A percentile compares a stretch with the other conserved stretches of the same genome.
These are phyloP conservation scores for Schizosaccharomyces octosporus DNA, from an alignment of 805 yeast genomes.

Conservation along the genomic window DNA sequence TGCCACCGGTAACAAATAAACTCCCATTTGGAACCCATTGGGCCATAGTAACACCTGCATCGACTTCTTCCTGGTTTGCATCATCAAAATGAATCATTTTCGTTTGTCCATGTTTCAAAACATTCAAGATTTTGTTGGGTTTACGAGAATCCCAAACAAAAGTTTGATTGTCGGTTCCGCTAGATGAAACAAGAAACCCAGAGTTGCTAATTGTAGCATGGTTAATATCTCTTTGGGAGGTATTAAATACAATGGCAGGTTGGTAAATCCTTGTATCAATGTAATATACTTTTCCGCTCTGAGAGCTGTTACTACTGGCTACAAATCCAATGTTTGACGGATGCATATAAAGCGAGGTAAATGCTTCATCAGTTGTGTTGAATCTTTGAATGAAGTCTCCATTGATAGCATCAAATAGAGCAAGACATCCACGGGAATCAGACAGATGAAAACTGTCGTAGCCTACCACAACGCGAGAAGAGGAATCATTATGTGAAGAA, in stretches of 20 bases:
- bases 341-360: neutral
- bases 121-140: neutral
- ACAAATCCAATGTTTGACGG: neutral
- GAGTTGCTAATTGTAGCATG: neutral
- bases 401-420: neutral
- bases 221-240: neutral
- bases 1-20: neutral
- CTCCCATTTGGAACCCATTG: neutral
- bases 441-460: neutral
- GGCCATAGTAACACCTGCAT: constrained; percentile 1
- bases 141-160: constrained; percentile 1
- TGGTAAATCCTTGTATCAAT: neutral
- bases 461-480: neutral
- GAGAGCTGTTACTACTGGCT: neutral
- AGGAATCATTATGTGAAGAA: neutral
- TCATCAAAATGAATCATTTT: neutral
- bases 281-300: neutral
- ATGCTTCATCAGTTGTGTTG: neutral
- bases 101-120: neutral
- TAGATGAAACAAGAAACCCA: neutral
- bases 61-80: constrained; percentile 1
- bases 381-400: neutral
- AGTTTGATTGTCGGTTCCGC: constrained; percentile 1
- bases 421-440: neutral
- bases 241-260: neutral